These are phyloP conservation scores for Euphrasia confusa DNA, from an alignment of 257 asterid genomes.

Conservation along the genomic window DNA sequence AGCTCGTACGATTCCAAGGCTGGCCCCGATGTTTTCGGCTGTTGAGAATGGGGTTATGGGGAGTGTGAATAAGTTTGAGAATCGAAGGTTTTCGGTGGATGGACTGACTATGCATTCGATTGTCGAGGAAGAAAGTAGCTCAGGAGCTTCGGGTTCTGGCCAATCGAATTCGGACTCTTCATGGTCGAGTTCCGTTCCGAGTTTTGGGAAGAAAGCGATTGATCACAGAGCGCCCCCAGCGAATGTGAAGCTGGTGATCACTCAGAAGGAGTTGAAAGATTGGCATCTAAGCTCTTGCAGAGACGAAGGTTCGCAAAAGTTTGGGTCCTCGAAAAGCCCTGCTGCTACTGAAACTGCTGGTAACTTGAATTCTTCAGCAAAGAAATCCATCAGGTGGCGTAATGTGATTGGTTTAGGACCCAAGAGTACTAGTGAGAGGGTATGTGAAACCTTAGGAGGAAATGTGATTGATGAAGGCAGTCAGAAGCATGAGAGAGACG, in stretches of 20 bases:
- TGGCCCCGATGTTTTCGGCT: conserved; percentile 76
- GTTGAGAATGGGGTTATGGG: conserved; percentile 59
- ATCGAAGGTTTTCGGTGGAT: conserved; percentile 60
- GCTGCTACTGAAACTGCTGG: conserved; percentile 30
- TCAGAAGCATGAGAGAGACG: not conserved
- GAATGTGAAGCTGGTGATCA: conserved; percentile 68
- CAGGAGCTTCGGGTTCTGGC: conserved; percentile 73
- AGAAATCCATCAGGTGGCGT: conserved; percentile 60
- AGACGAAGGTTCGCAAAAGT: conserved; percentile 31
- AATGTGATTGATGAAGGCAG: conserved; percentile 19
- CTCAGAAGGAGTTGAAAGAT: conserved; percentile 86
- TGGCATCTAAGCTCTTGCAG: conserved; percentile 51
- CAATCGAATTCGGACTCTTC: conserved; percentile 85
- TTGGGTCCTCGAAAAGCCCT: conserved; percentile 20
- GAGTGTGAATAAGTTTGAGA: conserved; percentile 41
- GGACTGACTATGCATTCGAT: conserved; percentile 77
- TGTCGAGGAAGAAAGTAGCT: conserved; percentile 72
- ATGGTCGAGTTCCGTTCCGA: conserved; percentile 75
- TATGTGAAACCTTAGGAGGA: not conserved
- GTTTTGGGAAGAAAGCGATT: conserved; percentile 57
- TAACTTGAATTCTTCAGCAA: conserved; percentile 29
- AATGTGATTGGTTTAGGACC: conserved; percentile 54
- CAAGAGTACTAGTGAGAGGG: conserved; percentile 33
- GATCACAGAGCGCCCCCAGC: conserved; percentile 46
- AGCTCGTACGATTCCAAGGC: conserved; percentile 80